Evolutionary conservation across 2,329 filamentous ascomycete genomes (phyloP).

Genomic region (Aspergillus terreus): DNA sequence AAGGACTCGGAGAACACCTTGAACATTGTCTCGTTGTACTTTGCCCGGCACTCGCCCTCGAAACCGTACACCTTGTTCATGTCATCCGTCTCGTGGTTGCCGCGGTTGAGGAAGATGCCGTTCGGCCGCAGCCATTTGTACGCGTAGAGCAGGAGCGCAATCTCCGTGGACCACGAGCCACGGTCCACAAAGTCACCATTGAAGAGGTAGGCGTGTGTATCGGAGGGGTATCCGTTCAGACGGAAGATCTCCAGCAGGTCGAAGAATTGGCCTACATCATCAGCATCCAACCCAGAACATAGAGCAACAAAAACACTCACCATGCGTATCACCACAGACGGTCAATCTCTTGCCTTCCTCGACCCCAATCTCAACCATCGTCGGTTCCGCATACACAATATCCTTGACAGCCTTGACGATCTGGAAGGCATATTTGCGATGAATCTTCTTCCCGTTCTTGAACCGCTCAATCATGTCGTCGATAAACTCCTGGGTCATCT

Average conservation of each 20-base stretch:
- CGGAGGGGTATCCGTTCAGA: constrained; percentile 77
- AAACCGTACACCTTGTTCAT: constrained; percentile 99
- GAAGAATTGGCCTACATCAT: constrained; percentile 77
- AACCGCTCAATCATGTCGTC: constrained; percentile 96
- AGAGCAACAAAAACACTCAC: constrained; percentile 41
- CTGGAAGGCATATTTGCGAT: constrained; percentile 95
- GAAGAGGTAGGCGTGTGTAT: constrained; percentile 91
- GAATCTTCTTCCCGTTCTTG: constrained; percentile 91
- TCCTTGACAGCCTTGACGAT: constrained; percentile 89
- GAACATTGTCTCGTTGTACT: constrained; percentile 94
- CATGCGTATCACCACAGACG: constrained; percentile 96
- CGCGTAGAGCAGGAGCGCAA: constrained; percentile 86
- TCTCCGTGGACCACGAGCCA: constrained; percentile 97
- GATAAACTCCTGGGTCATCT: constrained; percentile 96
- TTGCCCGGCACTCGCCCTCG: constrained; percentile 95
- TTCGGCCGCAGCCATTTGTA: constrained; percentile 93
- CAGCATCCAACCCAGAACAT: neutral
- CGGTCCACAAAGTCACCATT: constrained; percentile 98
- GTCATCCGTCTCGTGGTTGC: constrained; percentile 98
- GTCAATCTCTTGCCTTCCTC: constrained; percentile 75
- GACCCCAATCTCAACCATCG: constrained; percentile 92
- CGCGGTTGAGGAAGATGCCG: constrained; percentile 90
- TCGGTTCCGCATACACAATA: constrained; percentile 85
- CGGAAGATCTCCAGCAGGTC: constrained; percentile 95
- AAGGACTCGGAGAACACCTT: constrained; percentile 98